Percentiles rank a stretch among this genome's conserved stretches.
phyloP scores from a whole-genome alignment of 2,329 filamentous ascomycete genomes.

The Claviceps capensis region DNA sequence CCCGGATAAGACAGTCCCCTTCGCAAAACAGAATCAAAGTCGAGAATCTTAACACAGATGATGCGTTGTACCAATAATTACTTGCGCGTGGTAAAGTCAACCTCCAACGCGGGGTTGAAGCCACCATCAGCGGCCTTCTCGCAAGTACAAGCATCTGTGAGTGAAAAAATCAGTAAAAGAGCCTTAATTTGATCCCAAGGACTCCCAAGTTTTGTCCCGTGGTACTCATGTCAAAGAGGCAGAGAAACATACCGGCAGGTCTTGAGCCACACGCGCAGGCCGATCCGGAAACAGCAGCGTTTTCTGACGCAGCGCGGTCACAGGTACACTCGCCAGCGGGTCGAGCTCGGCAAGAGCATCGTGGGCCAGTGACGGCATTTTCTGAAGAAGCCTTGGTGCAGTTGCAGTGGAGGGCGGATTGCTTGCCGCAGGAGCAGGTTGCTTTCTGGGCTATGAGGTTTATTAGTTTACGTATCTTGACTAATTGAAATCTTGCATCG shows the following conservation, averaged over 20 bases:
- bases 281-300: conserved; percentile 42
- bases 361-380: conserved; percentile 57
- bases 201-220: too few species aligned
- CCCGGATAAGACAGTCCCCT: too few species aligned
- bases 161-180: conserved; percentile 8
- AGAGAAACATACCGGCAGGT: conserved; percentile 44
- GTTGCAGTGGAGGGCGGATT: conserved; percentile 73
- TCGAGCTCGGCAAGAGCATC: conserved; percentile 74
- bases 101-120: conserved; percentile 54
- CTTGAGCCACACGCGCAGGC: conserved; percentile 69
- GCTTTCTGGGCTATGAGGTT: conserved; percentile 40
- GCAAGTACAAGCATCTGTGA: conserved; percentile 61
- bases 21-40: too few species aligned
- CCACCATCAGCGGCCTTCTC: conserved; percentile 55
- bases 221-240: conserved; percentile 7
- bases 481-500: too few species aligned
- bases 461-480: not conserved
- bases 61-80: conserved; percentile 9
- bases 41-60: too few species aligned
- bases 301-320: conserved; percentile 57
- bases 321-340: conserved; percentile 74
- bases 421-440: conserved; percentile 80
- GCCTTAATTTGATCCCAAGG: conserved; percentile 6
- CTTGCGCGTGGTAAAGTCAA: conserved; percentile 69
- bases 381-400: conserved; percentile 66